A percentile compares a stretch with the other conserved stretches of the same genome.
These are phyloP conservation scores for Leptographium wingfieldii DNA, from an alignment of 2,329 filamentous ascomycete genomes.

Conservation along the genomic window DNA sequence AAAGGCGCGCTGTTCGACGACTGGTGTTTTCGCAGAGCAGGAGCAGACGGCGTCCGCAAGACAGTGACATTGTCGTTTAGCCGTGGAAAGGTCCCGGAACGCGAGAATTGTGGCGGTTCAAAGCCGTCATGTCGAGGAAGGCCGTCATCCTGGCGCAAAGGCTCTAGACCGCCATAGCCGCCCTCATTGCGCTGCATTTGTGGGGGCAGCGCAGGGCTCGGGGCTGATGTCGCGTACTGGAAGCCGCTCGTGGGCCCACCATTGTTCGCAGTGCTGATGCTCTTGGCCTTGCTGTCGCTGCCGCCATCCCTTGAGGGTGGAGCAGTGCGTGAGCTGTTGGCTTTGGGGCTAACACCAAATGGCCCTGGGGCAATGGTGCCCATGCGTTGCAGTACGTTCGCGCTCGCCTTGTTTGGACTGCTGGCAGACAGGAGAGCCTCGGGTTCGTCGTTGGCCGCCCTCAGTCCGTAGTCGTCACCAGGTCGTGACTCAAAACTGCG, in stretches of 20 bases:
- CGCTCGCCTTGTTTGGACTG: constrained; percentile 31
- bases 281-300: background rate
- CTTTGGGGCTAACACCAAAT: constrained; percentile 36
- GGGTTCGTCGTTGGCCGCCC: constrained; percentile 27
- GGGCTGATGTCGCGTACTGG: background rate
- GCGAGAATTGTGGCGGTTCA: constrained; percentile 25
- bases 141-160: constrained; percentile 22
- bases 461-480: constrained; percentile 29
- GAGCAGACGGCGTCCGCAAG: constrained; percentile 33
- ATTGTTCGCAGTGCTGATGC: background rate
- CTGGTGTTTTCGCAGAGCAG: constrained; percentile 24
- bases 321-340: constrained; percentile 18
- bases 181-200: constrained; percentile 35
- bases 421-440: constrained; percentile 33
- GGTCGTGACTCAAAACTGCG: constrained; percentile 24
- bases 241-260: background rate
- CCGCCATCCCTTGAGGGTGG: constrained; percentile 15
- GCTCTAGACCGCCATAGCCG: constrained; percentile 46
- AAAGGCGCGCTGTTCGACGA: constrained; percentile 13
- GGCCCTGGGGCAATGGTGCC: constrained; percentile 54
- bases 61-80: constrained; percentile 24
- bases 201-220: constrained; percentile 16
- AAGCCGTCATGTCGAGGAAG: constrained; percentile 20
- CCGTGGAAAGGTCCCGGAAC: constrained; percentile 42
- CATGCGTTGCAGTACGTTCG: constrained; percentile 46